These are phyloP conservation scores for Saccharomycopsis olivae DNA, from an alignment of 805 yeast species.

Conservation along the genomic window DNA sequence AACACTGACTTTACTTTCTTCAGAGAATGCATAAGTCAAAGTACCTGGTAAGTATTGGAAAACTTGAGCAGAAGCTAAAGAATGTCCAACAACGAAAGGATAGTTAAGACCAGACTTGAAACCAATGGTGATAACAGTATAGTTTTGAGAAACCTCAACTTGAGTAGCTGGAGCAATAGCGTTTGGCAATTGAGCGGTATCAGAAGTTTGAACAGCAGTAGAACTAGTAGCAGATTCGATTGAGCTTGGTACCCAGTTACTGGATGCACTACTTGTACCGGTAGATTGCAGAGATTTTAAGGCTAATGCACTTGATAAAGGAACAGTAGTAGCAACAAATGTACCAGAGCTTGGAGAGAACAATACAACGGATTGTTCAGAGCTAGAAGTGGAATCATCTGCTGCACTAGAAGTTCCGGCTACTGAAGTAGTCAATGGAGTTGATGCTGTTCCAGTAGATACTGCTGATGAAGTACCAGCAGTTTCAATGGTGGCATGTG, in stretches of 20 bases:
- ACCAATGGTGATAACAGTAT: slow-evolving; percentile 59
- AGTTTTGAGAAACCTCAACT: slow-evolving; percentile 35
- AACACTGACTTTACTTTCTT: slow-evolving; percentile 40
- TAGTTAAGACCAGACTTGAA: slow-evolving; percentile 74
- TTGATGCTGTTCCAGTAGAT: neutral
- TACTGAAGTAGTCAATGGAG: neutral
- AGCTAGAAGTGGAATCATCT: slow-evolving; percentile 1
- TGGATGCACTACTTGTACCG: slow-evolving; percentile 1
- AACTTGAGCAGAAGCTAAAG: slow-evolving; percentile 73
- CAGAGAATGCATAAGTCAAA: slow-evolving; percentile 49
- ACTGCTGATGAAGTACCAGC: neutral
- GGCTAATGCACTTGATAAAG: slow-evolving; percentile 5
- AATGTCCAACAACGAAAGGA: slow-evolving; percentile 65
- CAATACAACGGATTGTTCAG: slow-evolving; percentile 9
- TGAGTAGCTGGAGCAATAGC: slow-evolving; percentile 57
- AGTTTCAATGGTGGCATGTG: neutral
- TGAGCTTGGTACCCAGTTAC: slow-evolving; percentile 16
- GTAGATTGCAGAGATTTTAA: neutral
- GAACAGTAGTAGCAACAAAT: slow-evolving; percentile 15
- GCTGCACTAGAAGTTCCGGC: neutral
- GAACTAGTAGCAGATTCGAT: slow-evolving; percentile 9
- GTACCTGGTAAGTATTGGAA: slow-evolving; percentile 74
- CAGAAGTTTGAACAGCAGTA: slow-evolving; percentile 17
- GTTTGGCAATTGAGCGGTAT: slow-evolving; percentile 47
- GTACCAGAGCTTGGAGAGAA: slow-evolving; percentile 15